Evolutionary conservation across 2,329 filamentous ascomycete species (phyloP).

Genomic region (Aureobasidium zeae): DNA sequence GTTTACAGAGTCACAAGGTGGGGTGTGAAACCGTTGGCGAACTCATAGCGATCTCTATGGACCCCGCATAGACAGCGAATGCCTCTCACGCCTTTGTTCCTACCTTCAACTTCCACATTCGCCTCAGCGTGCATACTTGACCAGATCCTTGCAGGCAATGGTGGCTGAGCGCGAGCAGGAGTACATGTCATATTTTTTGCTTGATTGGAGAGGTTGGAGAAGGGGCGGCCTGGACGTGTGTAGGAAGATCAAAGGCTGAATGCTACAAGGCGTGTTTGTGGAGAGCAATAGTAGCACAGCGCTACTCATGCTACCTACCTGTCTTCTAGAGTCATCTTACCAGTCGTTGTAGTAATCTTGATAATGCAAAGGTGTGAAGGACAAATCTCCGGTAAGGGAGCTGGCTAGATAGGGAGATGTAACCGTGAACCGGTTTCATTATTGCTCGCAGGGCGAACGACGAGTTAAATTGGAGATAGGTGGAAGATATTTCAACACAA

Average conservation of each 20-base stretch:
- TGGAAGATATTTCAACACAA: constrained; percentile 2
- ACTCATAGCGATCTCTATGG: neutral
- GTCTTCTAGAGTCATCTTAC: neutral
- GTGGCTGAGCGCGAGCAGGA: too few relatives aligned
- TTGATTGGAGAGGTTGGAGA: too few relatives aligned
- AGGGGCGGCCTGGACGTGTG: too few relatives aligned
- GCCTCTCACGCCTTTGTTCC: constrained; percentile 2
- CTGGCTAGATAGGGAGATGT: neutral
- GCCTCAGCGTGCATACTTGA: neutral
- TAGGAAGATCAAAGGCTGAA: too few relatives aligned
- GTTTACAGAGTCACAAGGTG: neutral
- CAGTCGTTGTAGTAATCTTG: constrained; percentile 6
- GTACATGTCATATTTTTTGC: too few relatives aligned
- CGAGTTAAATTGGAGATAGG: neutral
- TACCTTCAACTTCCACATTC: constrained; percentile 1
- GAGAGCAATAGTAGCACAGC: constrained; percentile 10
- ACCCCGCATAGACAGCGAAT: neutral
- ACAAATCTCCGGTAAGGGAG: constrained; percentile 8
- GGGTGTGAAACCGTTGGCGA: constrained; percentile 3
- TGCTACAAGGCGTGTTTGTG: too few relatives aligned
- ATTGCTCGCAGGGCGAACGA: constrained; percentile 7
- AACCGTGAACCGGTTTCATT: constrained; percentile 12
- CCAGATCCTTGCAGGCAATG: too few relatives aligned
- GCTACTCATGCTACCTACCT: too few relatives aligned
- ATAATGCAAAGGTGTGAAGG: constrained; percentile 4